phyloP scores from a whole-genome alignment of 352 stramenopile genomes.

The Phytophthora crassamura region DNA sequence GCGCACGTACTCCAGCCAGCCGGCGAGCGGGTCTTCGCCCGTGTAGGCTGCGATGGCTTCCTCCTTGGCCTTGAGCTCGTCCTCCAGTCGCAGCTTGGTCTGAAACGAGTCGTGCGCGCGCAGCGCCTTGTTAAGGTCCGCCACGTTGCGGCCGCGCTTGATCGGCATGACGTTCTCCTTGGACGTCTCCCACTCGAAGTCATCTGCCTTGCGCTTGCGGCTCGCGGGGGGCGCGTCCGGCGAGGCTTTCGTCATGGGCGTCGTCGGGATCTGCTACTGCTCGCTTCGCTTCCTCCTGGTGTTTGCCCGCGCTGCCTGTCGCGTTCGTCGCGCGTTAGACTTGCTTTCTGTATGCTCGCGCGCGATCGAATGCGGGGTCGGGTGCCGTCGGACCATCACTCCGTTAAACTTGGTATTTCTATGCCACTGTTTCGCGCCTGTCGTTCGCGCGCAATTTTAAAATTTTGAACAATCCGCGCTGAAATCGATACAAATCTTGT shows the following conservation, averaged over 20 bases:
- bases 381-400: conserved; percentile 33
- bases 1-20: conserved; percentile 78
- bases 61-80: conserved; percentile 62
- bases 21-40: conserved; percentile 71
- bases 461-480: conserved; percentile 32
- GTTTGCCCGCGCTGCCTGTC: conserved; percentile 24
- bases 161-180: conserved; percentile 92
- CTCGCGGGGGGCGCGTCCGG: not conserved
- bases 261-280: conserved; percentile 2
- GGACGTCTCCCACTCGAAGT: conserved; percentile 85
- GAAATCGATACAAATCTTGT: conserved; percentile 14
- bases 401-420: conserved; percentile 16
- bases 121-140: conserved; percentile 79
- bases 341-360: conserved; percentile 34
- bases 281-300: conserved; percentile 2
- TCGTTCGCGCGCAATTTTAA: conserved; percentile 25
- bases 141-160: conserved; percentile 79
- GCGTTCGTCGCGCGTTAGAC: conserved; percentile 37
- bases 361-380: conserved; percentile 19
- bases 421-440: not conserved
- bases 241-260: conserved; percentile 29
- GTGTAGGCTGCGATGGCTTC: conserved; percentile 51
- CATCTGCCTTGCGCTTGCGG: conserved; percentile 47
- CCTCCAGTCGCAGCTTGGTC: conserved; percentile 61
- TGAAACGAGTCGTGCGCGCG: conserved; percentile 70